Evolutionary conservation across 805 yeast species (phyloP).

Genomic region (Saturnispora besseyi): DNA sequence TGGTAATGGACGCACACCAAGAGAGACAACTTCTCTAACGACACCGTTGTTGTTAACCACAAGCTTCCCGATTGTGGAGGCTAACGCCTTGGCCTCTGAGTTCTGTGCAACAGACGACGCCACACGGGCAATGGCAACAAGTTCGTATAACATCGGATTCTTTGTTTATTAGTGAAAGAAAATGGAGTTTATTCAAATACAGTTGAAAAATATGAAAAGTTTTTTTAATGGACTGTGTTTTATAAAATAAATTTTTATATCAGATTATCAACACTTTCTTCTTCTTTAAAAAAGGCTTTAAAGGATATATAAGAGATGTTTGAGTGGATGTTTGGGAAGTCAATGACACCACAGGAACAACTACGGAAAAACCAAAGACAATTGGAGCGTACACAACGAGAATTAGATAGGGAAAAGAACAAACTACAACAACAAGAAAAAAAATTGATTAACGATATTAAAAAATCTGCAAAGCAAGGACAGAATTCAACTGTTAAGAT

Average conservation of each 20-base stretch:
- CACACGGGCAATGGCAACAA: constrained; percentile 82
- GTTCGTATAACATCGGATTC: constrained; percentile 69
- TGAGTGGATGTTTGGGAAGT: constrained; percentile 95
- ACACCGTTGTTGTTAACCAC: constrained; percentile 88
- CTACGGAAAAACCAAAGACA: constrained; percentile 94
- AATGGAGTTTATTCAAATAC: background rate
- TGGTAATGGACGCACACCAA: constrained; percentile 75
- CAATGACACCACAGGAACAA: constrained; percentile 88
- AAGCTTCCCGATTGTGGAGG: constrained; percentile 65
- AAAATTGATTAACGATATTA: constrained; percentile 75
- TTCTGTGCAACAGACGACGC: constrained; percentile 44
- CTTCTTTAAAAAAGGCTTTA: background rate
- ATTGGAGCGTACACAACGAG: constrained; percentile 88
- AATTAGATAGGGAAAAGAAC: constrained; percentile 75
- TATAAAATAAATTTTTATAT: background rate
- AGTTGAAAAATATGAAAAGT: background rate
- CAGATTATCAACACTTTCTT: background rate
- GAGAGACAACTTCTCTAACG: constrained; percentile 69
- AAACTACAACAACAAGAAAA: constrained; percentile 90
- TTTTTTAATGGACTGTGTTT: background rate
- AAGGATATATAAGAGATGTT: constrained; percentile 32
- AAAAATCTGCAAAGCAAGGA: constrained; percentile 83
- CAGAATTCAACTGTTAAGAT: constrained; percentile 85
- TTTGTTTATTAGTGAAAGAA: background rate
- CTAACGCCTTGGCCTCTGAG: constrained; percentile 52